Evolutionary conservation across 257 asterid genomes (phyloP), one percentile per base, ranked within the genome.

Genomic region (Solanum habrochaites): DNA sequence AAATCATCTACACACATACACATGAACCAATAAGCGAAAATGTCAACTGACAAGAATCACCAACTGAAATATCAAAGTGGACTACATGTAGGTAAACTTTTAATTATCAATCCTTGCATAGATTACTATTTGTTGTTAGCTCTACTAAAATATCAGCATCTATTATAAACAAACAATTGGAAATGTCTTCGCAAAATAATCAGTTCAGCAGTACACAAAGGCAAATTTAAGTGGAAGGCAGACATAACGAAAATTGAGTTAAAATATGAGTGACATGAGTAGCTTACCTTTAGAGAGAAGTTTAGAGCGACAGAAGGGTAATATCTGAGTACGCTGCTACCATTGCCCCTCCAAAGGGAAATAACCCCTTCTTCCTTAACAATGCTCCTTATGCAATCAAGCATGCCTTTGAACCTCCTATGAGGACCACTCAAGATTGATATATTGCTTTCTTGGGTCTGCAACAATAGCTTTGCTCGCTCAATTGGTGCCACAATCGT

Each of bases 331-430:
- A 97, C 99, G 88, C 99, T 95, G 92, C 98, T 96, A 42, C 99
- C 99, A 88, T 96, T 97, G 80, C 99, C 99, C 90, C 99, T 97
- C 99, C 99, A 97, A 37, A 97, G 88, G 2, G 99, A 97, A 66
- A 94, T 72, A 87, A 97, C 49, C 43, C 99, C 99, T 89, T 97
- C 99, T 78, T 97, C 99, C 85, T 93, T 92, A 49, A 94, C 93
- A 11, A 95, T 95, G 37, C 98, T 93, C 49, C 42, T 92, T 86
- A 97, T 93, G 91, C 97, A 97, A 92, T 97, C 99, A 49, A 93
- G 25, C 98, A 97, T 97, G 70, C 99, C 99, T 86, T 94, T 96
- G 83, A 97, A 97, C 91, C 96, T 94, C 92, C 91, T 78, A 72
- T 94, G 99, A 8, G 96, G 95, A 39, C 95, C 98, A 15, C 83